Base-by-base conservation (phyloP, 805 yeast genomes). In the Candida namnaoensis region DNA sequence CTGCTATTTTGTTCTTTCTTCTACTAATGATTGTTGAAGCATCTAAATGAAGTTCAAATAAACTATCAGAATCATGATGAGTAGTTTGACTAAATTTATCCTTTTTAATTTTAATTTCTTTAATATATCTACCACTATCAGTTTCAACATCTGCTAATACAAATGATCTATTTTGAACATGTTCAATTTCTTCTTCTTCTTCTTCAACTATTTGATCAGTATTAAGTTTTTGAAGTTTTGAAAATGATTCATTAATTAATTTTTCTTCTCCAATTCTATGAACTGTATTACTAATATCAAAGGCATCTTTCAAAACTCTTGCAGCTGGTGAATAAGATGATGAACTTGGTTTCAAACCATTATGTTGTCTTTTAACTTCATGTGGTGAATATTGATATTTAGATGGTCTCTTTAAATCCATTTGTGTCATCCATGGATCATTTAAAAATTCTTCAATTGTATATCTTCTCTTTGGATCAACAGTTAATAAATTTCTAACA, bases 241-340 rank as follows among this genome's bases (percentile, higher is more conserved):
- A 42, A 23, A 39, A 32, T 10, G 24, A 30, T 14, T 38, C 25
- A 7, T 27, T 32, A 4, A 47, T 32, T 9, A 50, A 35, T 24
- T 49, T 50, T 32, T 52, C 55, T 35, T 54, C 59, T 1, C 59
- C 61, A 25, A 50, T 49, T 52, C 95, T 78, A 56, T 86, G 91
- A 14, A 87, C 88, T 6, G 95, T 95, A 39, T 87, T 82, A 27
- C 88, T 80, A 8, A 87, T 78, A 53, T 87, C 95, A 59, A 87
- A 87, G 11, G 90, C 95, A 52, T 87, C 95, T 49, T 86, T 78
- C 61, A 87, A 71, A 0, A 88, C 87, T 38, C 80, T 82, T 1
- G 88, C 88, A 3, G 86, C 88, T 5, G 88, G 88, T 3, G 82
- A 75, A 53, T 75, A 78, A 3, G 85, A 87, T 5, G 88, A 88